phyloP scores from a whole-genome alignment of 2,329 filamentous ascomycete genomes.

The Trichoderma gracile region DNA sequence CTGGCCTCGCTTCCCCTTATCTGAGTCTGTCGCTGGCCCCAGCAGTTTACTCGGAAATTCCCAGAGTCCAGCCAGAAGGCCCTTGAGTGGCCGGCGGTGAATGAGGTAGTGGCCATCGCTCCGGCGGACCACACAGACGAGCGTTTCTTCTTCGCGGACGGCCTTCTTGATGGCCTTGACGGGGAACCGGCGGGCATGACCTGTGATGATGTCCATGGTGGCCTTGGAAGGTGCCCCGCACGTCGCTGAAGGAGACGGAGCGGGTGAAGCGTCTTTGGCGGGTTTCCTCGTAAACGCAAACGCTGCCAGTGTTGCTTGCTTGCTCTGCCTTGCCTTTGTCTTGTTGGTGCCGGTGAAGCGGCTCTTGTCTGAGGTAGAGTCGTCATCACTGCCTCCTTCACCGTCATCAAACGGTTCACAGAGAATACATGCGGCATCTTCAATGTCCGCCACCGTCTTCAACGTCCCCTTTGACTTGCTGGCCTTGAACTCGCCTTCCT shows the following conservation, averaged over 20 bases:
- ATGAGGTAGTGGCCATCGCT: conserved; percentile 49
- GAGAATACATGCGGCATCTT: conserved; percentile 49
- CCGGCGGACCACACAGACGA: conserved; percentile 54
- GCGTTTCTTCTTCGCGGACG: conserved; percentile 51
- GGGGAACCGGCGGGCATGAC: conserved; percentile 54
- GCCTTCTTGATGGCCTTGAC: conserved; percentile 54
- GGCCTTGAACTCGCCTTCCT: conserved; percentile 46
- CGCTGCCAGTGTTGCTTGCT: conserved; percentile 39
- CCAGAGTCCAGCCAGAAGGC: conserved; percentile 57
- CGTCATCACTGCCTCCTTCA: conserved; percentile 31
- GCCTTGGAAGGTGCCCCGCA: conserved; percentile 22
- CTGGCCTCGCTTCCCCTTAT: conserved; percentile 38
- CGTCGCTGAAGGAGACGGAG: neutral
- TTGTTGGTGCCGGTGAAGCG: conserved; percentile 15
- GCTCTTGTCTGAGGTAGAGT: conserved; percentile 23
- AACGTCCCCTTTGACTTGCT: conserved; percentile 28
- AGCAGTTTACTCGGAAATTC: conserved; percentile 54
- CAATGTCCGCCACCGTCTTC: conserved; percentile 44
- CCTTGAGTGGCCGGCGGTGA: conserved; percentile 54
- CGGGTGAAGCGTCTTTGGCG: neutral
- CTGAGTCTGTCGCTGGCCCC: conserved; percentile 29
- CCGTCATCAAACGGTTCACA: conserved; percentile 51
- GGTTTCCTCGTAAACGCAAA: conserved; percentile 39
- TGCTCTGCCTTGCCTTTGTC: conserved; percentile 30
- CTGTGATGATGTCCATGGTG: conserved; percentile 41